A percentile compares a stretch with the other conserved stretches of the same genome.
Evolutionary conservation across 345 rosid genomes (phyloP).

Genomic region (Boechera divaricarpa): DNA sequence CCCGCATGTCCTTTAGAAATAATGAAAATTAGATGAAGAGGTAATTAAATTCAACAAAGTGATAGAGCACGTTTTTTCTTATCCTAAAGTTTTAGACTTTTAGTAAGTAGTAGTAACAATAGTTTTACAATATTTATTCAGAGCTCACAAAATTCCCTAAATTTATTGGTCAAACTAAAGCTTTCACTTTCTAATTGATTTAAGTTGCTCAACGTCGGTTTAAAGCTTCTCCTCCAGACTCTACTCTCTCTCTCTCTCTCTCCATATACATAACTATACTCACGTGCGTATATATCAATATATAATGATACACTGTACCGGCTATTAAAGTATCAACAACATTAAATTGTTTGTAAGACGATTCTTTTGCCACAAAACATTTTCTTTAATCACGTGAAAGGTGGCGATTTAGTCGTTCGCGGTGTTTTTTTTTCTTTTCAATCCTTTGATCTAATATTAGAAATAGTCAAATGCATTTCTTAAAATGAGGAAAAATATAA

Average conservation of each 20-base stretch:
- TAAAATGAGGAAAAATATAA: not conserved
- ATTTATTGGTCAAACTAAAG: not conserved
- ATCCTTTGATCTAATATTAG: constrained; percentile 22
- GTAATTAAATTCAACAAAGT: not conserved
- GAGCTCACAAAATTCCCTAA: not conserved
- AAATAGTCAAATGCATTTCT: constrained; percentile 14
- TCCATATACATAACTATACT: not conserved
- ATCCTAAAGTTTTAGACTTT: not conserved
- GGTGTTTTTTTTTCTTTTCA: constrained; percentile 1
- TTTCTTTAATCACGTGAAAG: constrained; percentile 38
- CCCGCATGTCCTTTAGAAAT: no score
- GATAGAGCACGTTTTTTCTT: not conserved
- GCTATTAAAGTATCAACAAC: not conserved
- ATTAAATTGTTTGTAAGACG: not conserved
- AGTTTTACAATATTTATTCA: not conserved
- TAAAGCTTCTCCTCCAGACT: not conserved
- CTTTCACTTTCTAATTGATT: not conserved
- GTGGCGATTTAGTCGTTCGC: constrained; percentile 30
- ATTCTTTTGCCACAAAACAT: constrained; percentile 1
- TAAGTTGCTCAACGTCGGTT: not conserved
- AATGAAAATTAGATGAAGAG: no score
- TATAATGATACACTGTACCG: not conserved
- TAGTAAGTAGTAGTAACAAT: not conserved
- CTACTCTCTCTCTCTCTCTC: not conserved
- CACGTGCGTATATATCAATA: not conserved